A percentile compares a stretch with the other conserved stretches of the same genome.
These are phyloP conservation scores for Laburnicola sp. DNA, from an alignment of 2,329 filamentous ascomycete species.

Conservation along the genomic window DNA sequence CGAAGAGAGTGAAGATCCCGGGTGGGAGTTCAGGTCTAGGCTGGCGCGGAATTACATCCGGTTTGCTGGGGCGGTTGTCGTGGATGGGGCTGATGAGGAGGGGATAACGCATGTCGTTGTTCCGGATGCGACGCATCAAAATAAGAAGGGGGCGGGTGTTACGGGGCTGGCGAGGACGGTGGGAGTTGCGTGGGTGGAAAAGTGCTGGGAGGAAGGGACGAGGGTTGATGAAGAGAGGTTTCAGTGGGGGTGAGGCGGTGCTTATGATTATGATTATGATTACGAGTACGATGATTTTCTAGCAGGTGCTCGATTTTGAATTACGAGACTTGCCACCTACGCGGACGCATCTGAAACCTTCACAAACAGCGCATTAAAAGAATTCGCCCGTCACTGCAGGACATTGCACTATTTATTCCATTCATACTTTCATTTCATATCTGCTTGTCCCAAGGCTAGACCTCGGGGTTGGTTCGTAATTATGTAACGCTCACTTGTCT, in stretches of 20 bases:
- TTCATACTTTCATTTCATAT: too few relatives aligned
- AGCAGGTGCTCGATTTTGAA: too few relatives aligned
- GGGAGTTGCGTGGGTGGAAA: constrained; percentile 70
- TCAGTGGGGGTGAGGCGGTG: constrained; percentile 34
- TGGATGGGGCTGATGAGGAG: not conserved
- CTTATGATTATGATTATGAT: too few relatives aligned
- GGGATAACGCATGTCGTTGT: constrained; percentile 57
- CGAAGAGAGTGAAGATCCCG: constrained; percentile 10
- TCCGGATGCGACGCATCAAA: constrained; percentile 49
- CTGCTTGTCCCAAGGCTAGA: too few relatives aligned
- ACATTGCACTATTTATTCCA: too few relatives aligned
- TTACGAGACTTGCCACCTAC: too few relatives aligned
- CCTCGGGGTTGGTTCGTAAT: too few relatives aligned
- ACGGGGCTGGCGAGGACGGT: constrained; percentile 69
- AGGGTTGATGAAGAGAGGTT: constrained; percentile 68
- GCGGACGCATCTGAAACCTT: too few relatives aligned
- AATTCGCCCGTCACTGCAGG: too few relatives aligned
- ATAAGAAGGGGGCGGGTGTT: constrained; percentile 46
- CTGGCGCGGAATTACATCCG: constrained; percentile 61
- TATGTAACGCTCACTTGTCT: too few relatives aligned
- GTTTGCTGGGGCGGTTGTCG: constrained; percentile 68
- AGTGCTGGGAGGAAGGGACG: constrained; percentile 79
- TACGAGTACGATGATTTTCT: too few relatives aligned
- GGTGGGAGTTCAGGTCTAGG: constrained; percentile 35
- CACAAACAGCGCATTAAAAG: too few relatives aligned